Evolutionary conservation across 371 early-diverging fungal genomes (phyloP), one percentile per base, ranked within the genome.

Genomic region (Mucor plumbeus): DNA sequence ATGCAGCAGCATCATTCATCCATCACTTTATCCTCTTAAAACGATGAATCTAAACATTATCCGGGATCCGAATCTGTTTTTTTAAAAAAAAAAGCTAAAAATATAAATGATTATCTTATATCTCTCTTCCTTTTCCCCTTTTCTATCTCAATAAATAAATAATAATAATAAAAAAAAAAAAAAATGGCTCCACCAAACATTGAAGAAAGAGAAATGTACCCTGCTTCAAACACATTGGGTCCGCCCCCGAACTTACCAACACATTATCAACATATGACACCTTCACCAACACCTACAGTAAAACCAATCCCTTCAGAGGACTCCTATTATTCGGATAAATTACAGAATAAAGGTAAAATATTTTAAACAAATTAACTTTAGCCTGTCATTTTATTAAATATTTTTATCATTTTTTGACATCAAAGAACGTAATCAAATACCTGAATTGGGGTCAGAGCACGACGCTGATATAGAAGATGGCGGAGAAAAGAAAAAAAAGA

Each of bases 281-380:
- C 67, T 17, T 70, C 71, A 35, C 71, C 71, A 3, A 70, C 71
- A 36, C 67, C 71, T 14, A 70, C 71, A n/a, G 71, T 70, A 9
- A 70, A 70, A 39, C 62, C 63, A 7, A 43, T 47, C 5, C 21
- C 40, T 6, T 3, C 17, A 5, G 35, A 44, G 15, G 41, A 60
- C 17, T 14, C 13, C 9, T 31, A 41, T 19, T 40, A 26, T 0
- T 35, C 19, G 26, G 50, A 68, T 44, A 47, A 61, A 48, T 21
- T 34, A 21, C 43, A 17, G 17, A 44, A 58, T 13, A 62, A 53
- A 59, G 53, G 48, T 59, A 53, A 63, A 53, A 43, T 14, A 47
- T 9, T 35, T 44, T n/a, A 21, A 17, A 13, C 15, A 26, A 26
- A 64, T 33, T 54, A 34, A 31, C 17, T 5, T 10, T 19, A 57